phyloP scores from a whole-genome alignment of 176 grass and related monocot genomes.

The Oryza meridionalis region DNA sequence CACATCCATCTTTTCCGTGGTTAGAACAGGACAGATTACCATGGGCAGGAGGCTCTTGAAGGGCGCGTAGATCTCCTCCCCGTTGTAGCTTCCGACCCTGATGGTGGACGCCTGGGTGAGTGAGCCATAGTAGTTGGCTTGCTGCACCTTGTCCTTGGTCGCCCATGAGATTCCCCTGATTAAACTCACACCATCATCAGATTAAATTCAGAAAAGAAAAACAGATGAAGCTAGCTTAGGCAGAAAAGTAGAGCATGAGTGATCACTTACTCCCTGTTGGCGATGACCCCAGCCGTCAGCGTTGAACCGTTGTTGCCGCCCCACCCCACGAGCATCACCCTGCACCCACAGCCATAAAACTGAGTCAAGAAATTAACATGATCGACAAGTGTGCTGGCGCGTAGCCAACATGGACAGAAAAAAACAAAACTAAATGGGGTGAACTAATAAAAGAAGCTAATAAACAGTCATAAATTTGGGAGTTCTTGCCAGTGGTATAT shows the following conservation, averaged over 20 bases:
- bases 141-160: constrained; percentile 96
- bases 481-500: neutral
- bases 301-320: constrained; percentile 97
- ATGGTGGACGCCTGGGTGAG: constrained; percentile 92
- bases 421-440: neutral
- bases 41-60: constrained; percentile 97
- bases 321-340: constrained; percentile 95
- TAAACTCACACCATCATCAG: neutral
- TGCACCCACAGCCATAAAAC: constrained; percentile 27
- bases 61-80: constrained; percentile 93
- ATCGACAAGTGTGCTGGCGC: constrained; percentile 20
- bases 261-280: constrained; percentile 80
- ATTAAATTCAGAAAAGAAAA: constrained; percentile 1
- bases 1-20: neutral
- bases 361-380: neutral
- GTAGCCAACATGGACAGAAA: constrained; percentile 25
- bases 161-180: constrained; percentile 96
- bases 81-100: constrained; percentile 86
- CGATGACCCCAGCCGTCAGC: constrained; percentile 88
- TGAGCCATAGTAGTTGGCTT: constrained; percentile 94
- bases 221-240: neutral
- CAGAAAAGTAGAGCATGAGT: neutral
- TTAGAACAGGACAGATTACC: constrained; percentile 48
- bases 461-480: neutral
- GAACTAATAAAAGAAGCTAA: neutral